phyloP scores from a whole-genome alignment of 371 early-diverging fungal genomes.

The Thermomucor indicae-seudaticae region DNA sequence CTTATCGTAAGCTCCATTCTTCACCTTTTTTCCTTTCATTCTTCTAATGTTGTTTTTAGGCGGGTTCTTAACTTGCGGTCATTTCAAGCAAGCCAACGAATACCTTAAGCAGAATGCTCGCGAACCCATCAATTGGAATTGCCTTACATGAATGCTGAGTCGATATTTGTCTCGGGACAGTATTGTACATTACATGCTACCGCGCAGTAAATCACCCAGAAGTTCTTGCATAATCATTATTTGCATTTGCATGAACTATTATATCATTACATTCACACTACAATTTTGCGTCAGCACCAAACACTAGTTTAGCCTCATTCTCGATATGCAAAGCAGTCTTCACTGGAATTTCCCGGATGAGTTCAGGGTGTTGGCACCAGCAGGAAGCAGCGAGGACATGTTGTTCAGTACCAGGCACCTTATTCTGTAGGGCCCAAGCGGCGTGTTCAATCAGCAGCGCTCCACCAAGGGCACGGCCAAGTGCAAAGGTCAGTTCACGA shows the following conservation, averaged over 20 bases:
- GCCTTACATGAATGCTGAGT: too few relatives aligned
- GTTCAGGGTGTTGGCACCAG: constrained; percentile 18
- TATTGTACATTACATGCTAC: too few relatives aligned
- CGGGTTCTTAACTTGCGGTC: constrained; percentile 88
- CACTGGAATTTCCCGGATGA: not conserved
- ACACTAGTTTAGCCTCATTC: constrained; percentile 32
- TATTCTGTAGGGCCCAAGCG: constrained; percentile 34
- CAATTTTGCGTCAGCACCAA: constrained; percentile 30
- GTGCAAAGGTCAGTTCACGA: constrained; percentile 50
- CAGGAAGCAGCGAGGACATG: constrained; percentile 18
- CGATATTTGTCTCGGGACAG: too few relatives aligned
- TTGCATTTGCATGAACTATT: not conserved
- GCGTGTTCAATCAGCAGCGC: constrained; percentile 50
- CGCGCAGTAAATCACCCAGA: too few relatives aligned
- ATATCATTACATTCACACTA: constrained; percentile 2
- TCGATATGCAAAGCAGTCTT: not conserved
- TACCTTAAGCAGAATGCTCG: constrained; percentile 70
- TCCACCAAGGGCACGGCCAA: constrained; percentile 46
- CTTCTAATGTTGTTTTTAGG: not conserved
- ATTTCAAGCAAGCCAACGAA: constrained; percentile 93
- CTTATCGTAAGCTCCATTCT: constrained; percentile 41
- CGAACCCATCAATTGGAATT: constrained; percentile 75
- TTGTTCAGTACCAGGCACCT: constrained; percentile 14
- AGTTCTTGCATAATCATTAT: too few relatives aligned
- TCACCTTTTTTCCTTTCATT: not conserved